Evolutionary conservation across 139 green algal species (phyloP).

Genomic region (Pseudopediastrum boryanum): DNA sequence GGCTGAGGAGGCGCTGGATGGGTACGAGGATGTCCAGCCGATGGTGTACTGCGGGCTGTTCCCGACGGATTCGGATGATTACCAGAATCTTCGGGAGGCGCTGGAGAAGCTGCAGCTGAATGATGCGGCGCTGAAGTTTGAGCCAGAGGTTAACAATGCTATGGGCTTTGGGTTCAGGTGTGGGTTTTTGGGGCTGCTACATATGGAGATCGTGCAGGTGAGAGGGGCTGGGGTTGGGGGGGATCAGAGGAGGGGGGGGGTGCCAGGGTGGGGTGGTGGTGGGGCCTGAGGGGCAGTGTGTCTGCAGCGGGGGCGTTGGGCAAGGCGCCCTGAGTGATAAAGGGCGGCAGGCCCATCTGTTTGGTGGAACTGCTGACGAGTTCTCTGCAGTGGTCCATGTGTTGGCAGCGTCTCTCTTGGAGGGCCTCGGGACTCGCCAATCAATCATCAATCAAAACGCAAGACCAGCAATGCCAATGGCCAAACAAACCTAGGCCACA

Average conservation of each 20-base stretch:
- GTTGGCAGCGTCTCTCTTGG: no score
- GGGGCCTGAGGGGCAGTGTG: background rate
- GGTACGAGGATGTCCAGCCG: slow-evolving; percentile 88
- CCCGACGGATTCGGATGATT: slow-evolving; percentile 84
- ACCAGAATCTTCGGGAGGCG: slow-evolving; percentile 91
- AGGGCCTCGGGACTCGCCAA: no score
- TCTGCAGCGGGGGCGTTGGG: no score
- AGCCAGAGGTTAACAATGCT: slow-evolving; percentile 89
- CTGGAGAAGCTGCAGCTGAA: slow-evolving; percentile 98
- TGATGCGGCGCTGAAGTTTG: slow-evolving; percentile 92
- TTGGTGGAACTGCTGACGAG: no score
- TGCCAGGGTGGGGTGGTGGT: background rate
- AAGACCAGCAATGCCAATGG: no score
- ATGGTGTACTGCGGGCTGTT: slow-evolving; percentile 99
- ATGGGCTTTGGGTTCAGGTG: slow-evolving; percentile 99
- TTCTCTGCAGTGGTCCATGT: no score
- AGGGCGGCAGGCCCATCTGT: no score
- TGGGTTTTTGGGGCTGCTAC: slow-evolving; percentile 97
- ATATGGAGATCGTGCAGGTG: slow-evolving; percentile 98
- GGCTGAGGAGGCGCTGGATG: slow-evolving; percentile 30
- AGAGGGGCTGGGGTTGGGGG: slow-evolving; percentile 13
- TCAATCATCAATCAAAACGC: no score
- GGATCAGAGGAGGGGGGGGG: background rate
- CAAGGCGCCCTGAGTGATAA: no score
- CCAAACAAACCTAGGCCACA: no score